Evolutionary conservation across 176 grass and related monocot genomes (phyloP), one percentile per base, ranked within the genome.

Genomic region (Oryza glaberrima): DNA sequence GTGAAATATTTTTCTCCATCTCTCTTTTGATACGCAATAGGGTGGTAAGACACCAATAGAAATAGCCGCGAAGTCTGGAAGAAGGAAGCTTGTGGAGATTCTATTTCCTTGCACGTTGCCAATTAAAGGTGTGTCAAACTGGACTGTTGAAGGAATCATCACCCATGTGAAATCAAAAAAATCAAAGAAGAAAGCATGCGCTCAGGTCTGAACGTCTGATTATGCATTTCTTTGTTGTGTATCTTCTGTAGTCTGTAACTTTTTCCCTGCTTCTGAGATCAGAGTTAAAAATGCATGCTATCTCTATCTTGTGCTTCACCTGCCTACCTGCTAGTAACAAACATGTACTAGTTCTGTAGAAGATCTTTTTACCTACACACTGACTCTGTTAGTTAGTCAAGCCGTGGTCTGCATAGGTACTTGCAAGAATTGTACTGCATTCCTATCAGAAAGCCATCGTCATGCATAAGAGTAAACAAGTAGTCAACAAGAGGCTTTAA

Each of bases 141-240:
- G 86, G 86, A 88, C 51, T 30, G 66, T 88, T 19, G 79, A 88
- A 69, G 86, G 86, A 77, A 88, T 88, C 14, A 77, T 88, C 81
- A 46, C 40, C 17, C 44, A 88, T 49, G 65, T 4, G 49, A 82
- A 82, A 77, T 69, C 72, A 76, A 77, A 17, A 7, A 32, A 82
- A 3, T 77, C 20, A 2, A 77, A 47, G 40, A 26, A 34, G 4
- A 76, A 87, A 78, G 85, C 74, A 63, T 4, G 5, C 9, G 46
- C 38, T 22, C 45, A 69, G 10, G 23, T 54, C 0, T 6, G 28
- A 5, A 7, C 34, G 17, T 54, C 0, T 6, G 28, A 32, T 32
- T 32, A 32, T 32, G 12, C 23, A 35, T 38, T 32, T 26, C 51
- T 30, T 74, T 51, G 48, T 16, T 51, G 48, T 16, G 48, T 16